These are phyloP conservation scores for Caloboletus firmus DNA, from an alignment of 1,284 basidiomycete species.

Conservation along the genomic window DNA sequence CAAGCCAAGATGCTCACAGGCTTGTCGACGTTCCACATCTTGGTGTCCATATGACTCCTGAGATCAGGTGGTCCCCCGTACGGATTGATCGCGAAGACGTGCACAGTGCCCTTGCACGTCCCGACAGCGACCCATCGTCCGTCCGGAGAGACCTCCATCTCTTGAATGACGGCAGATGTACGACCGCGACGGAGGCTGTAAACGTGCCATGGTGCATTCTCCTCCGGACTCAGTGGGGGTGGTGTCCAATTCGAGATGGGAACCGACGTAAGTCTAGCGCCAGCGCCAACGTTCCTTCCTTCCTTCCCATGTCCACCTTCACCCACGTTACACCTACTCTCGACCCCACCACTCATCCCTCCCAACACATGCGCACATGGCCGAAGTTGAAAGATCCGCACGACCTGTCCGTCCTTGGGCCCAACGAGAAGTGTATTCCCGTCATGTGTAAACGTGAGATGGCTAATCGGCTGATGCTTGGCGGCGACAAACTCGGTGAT, in stretches of 20 bases:
- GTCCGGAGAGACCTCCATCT: constrained; percentile 58
- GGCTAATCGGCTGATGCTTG: constrained; percentile 49
- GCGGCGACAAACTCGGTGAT: constrained; percentile 51
- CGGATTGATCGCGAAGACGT: constrained; percentile 77
- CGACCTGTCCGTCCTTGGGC: constrained; percentile 58
- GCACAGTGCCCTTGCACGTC: constrained; percentile 62
- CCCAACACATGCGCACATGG: constrained; percentile 38
- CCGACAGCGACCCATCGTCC: constrained; percentile 72
- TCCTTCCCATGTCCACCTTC: constrained; percentile 3
- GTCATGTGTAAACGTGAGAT: constrained; percentile 58
- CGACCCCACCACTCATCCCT: background rate
- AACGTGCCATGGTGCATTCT: constrained; percentile 53
- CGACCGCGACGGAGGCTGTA: constrained; percentile 73
- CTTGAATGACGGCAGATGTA: constrained; percentile 65
- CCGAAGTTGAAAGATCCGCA: constrained; percentile 55
- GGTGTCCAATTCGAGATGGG: constrained; percentile 4
- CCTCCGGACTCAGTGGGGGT: constrained; percentile 8
- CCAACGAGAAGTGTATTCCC: constrained; percentile 60
- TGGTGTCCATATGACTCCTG: constrained; percentile 60
- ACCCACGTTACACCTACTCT: background rate
- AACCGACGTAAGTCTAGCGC: constrained; percentile 6
- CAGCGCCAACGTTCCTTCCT: constrained; percentile 5
- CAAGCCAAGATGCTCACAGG: constrained; percentile 41
- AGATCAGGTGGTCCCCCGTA: constrained; percentile 70
- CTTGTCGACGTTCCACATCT: constrained; percentile 54